Evolutionary conservation across 768 basidiomycete species (phyloP).

Genomic region (Hypsizygus marmoreus): DNA sequence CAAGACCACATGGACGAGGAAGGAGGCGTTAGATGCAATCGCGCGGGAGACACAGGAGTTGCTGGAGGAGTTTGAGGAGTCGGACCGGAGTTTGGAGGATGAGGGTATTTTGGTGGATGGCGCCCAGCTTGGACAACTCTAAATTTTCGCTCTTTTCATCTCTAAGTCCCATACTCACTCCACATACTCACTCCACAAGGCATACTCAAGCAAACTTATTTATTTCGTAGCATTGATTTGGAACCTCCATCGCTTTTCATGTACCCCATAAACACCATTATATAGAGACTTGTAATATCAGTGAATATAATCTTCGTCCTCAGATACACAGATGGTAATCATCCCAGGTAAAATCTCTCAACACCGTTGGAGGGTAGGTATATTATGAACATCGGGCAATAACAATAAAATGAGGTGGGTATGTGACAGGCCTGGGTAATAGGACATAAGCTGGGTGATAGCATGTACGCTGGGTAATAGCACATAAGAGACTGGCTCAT

Average conservation of each 20-base stretch:
- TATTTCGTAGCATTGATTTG: no score
- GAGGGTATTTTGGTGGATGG: slow-evolving; percentile 30
- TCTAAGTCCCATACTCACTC: not conserved
- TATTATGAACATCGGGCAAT: no score
- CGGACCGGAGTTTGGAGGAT: slow-evolving; percentile 27
- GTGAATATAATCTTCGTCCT: not conserved
- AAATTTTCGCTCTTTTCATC: not conserved
- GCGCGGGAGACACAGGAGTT: slow-evolving; percentile 56
- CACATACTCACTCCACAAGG: no score
- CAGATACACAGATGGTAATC: no score
- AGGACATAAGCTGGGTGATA: not conserved
- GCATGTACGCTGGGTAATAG: not conserved
- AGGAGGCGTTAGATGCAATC: slow-evolving; percentile 53
- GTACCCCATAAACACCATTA: slow-evolving; percentile 8
- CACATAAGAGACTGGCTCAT: slow-evolving; percentile 2
- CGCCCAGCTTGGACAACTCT: slow-evolving; percentile 5
- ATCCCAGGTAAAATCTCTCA: no score
- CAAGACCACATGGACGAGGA: slow-evolving; percentile 53
- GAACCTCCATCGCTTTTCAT: slow-evolving; percentile 6
- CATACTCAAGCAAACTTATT: no score
- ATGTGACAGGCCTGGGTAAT: no score
- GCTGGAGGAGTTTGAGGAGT: slow-evolving; percentile 59
- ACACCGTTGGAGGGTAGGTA: no score
- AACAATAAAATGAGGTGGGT: no score
- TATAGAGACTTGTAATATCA: slow-evolving; percentile 5